Evolutionary conservation across 306 rosid genomes (phyloP), one percentile per base, ranked within the genome.

Genomic region (Glycine latifolia): DNA sequence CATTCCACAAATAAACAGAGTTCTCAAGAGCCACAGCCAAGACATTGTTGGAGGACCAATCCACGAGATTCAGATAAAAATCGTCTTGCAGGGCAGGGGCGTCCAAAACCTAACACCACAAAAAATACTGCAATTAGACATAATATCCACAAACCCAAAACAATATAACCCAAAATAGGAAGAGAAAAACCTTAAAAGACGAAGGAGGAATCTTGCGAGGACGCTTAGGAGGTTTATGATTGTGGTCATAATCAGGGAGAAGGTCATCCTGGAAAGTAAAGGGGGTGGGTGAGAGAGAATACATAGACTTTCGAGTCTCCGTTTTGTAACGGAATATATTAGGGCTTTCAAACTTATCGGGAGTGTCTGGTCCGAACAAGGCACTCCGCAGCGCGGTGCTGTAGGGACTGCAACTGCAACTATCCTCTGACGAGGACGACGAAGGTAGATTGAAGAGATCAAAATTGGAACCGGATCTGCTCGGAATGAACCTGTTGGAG

Each of bases 51-150:
- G 92, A 82, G 81, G 98, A 94, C 98, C 98, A 94, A 82, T 90
- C 97, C 47, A 94, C 98, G 37, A 94, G 97, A 83, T 94, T 94
- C 78, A 94, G 77, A 82, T 94, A 94, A 84, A 92, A 94, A 82
- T 94, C 98, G 41, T 94, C 98, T 81, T 92, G 97, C 87, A 94
- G 74, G 10, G 95, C 98, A 13, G 98, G 98, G 7, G 98, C 98
- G 81, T 94, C 98, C 87, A 94, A 56, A 82, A 94, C 91, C 98
- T 94, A 79, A 62, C 33, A 63, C 31, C 33, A 47, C 41, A 46
- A n/a, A n/a, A n/a, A n/a, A 35, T 17, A 50, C 48, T 20, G 37
- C 2, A 60, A 76, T 65, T 77, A 75, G 13, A 67, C 8, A 4
- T 2, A 67, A 15, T 7, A 39, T 0, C 9, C 9, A 43, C 47